These are phyloP conservation scores for Kuraishia borneana DNA, from an alignment of 805 yeast genomes.

Conservation along the genomic window DNA sequence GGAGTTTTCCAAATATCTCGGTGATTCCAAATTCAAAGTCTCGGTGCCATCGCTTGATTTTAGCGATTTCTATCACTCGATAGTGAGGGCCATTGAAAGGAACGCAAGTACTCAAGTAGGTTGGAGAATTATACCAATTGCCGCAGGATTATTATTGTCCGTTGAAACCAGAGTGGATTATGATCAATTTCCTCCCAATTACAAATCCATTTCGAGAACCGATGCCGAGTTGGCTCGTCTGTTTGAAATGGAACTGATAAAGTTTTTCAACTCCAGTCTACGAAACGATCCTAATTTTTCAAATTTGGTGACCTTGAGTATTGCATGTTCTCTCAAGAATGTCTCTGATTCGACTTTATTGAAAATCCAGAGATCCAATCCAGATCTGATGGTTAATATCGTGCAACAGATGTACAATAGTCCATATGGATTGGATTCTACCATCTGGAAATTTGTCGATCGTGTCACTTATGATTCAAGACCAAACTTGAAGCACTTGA, in stretches of 20 bases:
- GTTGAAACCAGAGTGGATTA: constrained; percentile 13
- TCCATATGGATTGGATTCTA: constrained; percentile 2
- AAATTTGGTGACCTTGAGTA: neutral
- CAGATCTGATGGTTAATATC: neutral
- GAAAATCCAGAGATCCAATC: neutral
- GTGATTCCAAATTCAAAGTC: constrained; percentile 31
- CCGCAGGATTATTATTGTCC: constrained; percentile 32
- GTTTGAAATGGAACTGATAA: constrained; percentile 6
- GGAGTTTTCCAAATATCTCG: constrained; percentile 35
- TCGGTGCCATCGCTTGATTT: constrained; percentile 38
- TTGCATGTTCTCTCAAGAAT: neutral
- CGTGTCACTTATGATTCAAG: constrained; percentile 1
- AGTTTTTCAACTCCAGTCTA: constrained; percentile 1
- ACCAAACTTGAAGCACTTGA: constrained; percentile 39
- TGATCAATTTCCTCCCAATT: constrained; percentile 15
- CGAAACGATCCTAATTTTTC: constrained; percentile 1
- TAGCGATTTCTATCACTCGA: constrained; percentile 27
- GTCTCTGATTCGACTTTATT: neutral
- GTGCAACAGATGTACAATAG: constrained; percentile 1
- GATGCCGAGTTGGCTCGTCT: constrained; percentile 8
- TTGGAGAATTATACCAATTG: constrained; percentile 37
- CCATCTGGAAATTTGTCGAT: neutral
- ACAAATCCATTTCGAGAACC: constrained; percentile 10
- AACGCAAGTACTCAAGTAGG: constrained; percentile 12
- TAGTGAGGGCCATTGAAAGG: constrained; percentile 24